Conservation (phyloP, 768 basidiomycete species). For the Amanita brunnescens region DNA sequence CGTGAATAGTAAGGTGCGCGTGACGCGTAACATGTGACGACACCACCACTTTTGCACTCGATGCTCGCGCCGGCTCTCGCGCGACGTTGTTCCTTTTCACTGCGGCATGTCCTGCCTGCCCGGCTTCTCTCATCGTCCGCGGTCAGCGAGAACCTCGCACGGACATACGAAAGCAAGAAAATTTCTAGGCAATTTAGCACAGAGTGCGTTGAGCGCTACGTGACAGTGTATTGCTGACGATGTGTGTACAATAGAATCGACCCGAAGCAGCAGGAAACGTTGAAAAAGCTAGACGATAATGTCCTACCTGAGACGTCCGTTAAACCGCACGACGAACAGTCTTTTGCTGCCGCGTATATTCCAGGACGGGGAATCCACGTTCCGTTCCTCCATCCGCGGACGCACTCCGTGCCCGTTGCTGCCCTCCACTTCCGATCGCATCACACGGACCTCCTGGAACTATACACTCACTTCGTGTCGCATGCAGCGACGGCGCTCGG, state of each 20-base stretch:
- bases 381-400: conserved; percentile 48
- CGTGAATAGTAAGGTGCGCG: too few relatives aligned
- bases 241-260: neutral
- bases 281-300: too few relatives aligned
- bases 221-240: neutral
- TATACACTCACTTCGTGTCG: conserved; percentile 76
- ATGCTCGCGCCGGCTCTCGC: conserved; percentile 1
- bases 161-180: neutral
- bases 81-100: neutral
- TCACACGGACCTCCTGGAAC: conserved; percentile 53
- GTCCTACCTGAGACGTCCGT: too few relatives aligned
- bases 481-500: conserved; percentile 82
- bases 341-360: conserved; percentile 47
- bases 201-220: neutral
- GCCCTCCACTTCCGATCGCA: conserved; percentile 79
- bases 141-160: neutral
- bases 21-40: too few relatives aligned
- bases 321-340: too few relatives aligned
- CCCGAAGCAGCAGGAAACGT: too few relatives aligned
- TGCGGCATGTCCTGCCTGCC: neutral
- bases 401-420: conserved; percentile 70
- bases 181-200: neutral
- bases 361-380: conserved; percentile 52
- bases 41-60: too few relatives aligned
- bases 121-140: neutral